These are phyloP conservation scores for Fusarium sambucinum DNA, from an alignment of 2,329 filamentous ascomycete species.

Conservation along the genomic window DNA sequence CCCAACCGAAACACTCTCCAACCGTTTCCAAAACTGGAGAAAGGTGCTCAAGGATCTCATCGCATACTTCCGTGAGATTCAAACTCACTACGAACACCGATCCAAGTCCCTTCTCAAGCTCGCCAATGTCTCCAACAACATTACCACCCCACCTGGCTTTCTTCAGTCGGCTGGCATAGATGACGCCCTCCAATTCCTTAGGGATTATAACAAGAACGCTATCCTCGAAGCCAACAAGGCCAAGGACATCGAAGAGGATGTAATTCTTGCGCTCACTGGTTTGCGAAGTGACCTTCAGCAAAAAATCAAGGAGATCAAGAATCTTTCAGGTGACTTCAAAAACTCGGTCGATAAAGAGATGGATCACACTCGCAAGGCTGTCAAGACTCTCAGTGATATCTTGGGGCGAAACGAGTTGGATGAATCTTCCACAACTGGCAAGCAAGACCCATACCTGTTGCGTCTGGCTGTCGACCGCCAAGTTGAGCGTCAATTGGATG, in stretches of 20 bases:
- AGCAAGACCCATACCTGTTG: conserved; percentile 91
- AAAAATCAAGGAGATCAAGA: conserved; percentile 99
- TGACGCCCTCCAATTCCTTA: conserved; percentile 84
- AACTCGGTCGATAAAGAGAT: conserved; percentile 97
- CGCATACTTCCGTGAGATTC: conserved; percentile 91
- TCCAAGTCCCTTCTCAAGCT: conserved; percentile 86
- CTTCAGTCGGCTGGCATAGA: conserved; percentile 85
- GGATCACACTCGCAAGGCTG: conserved; percentile 82
- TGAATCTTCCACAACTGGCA: conserved; percentile 77
- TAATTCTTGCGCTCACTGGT: conserved; percentile 87
- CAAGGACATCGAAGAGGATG: conserved; percentile 89
- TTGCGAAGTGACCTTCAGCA: conserved; percentile 89
- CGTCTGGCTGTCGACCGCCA: conserved; percentile 88
- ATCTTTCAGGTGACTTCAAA: conserved; percentile 93
- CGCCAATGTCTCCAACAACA: conserved; percentile 86
- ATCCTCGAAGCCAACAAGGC: conserved; percentile 88
- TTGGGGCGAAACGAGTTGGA: conserved; percentile 85
- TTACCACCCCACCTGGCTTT: conserved; percentile 79
- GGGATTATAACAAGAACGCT: conserved; percentile 84
- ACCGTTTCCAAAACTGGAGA: conserved; percentile 95
- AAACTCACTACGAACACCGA: conserved; percentile 86
- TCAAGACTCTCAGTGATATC: conserved; percentile 84
- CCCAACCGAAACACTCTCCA: conserved; percentile 88
- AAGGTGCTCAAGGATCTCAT: conserved; percentile 96
- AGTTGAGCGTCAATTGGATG: conserved; percentile 91